A percentile compares a stretch with the other conserved stretches of the same genome.
Conservation (phyloP, 2,329 filamentous ascomycete species). For the Aspergillus sp. region DNA sequence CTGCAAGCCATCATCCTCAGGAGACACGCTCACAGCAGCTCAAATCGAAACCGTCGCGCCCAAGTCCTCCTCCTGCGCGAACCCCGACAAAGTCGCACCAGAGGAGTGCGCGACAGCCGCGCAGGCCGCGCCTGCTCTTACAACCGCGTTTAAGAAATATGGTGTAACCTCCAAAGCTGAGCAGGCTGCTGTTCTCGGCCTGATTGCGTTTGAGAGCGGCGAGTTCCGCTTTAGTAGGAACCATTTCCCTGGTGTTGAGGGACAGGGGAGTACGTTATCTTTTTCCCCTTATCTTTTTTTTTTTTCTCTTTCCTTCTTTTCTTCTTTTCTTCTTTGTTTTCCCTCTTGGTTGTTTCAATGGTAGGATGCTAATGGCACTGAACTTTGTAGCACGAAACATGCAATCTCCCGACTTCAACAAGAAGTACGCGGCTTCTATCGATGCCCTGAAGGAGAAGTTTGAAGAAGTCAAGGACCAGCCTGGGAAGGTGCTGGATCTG, state of each 20-base stretch:
- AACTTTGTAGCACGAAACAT: conserved; percentile 56
- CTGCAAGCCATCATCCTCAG: background rate
- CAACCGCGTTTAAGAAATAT: conserved; percentile 59
- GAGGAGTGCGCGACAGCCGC: conserved; percentile 67
- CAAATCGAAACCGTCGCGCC: conserved; percentile 55
- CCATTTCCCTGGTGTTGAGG: conserved; percentile 14
- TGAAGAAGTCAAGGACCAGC: conserved; percentile 35
- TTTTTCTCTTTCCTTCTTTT: background rate
- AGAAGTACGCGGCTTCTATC: conserved; percentile 54
- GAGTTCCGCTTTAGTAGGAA: conserved; percentile 65
- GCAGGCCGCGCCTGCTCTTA: conserved; percentile 60
- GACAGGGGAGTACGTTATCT: conserved; percentile 17
- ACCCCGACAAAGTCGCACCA: conserved; percentile 41
- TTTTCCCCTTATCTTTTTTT: background rate
- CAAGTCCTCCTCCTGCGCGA: conserved; percentile 54
- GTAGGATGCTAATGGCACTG: background rate
- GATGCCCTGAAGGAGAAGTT: conserved; percentile 32
- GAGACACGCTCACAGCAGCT: conserved; percentile 10
- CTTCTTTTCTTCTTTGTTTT: background rate
- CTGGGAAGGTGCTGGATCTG: conserved; percentile 49
- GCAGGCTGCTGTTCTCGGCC: conserved; percentile 68
- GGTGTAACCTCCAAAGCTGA: conserved; percentile 55
- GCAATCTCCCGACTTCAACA: conserved; percentile 58
- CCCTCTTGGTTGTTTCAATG: background rate
- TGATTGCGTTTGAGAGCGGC: conserved; percentile 70